Evolutionary conservation across 2,329 filamentous ascomycete species (phyloP).

Genomic region (Capronia coronata): DNA sequence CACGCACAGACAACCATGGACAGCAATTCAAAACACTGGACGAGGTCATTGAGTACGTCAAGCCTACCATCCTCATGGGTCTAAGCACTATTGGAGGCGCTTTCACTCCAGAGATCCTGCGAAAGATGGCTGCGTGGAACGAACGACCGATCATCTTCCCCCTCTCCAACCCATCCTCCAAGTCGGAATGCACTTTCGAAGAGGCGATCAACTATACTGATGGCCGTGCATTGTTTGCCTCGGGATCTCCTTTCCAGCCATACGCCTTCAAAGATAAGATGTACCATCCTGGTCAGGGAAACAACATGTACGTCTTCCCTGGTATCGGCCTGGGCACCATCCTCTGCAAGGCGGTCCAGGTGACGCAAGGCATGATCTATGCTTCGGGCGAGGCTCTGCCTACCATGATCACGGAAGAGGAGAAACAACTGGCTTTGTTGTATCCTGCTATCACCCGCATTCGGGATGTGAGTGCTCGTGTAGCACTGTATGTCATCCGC

Average conservation of each 20-base stretch:
- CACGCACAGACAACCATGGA: conserved; percentile 58
- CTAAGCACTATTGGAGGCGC: conserved; percentile 90
- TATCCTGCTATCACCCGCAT: conserved; percentile 91
- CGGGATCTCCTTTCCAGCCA: conserved; percentile 81
- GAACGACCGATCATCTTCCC: conserved; percentile 89
- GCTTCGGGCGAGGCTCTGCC: conserved; percentile 78
- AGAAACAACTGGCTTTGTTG: conserved; percentile 75
- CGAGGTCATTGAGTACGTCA: conserved; percentile 88
- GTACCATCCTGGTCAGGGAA: conserved; percentile 73
- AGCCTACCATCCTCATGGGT: conserved; percentile 90
- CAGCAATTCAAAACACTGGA: conserved; percentile 69
- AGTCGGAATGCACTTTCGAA: conserved; percentile 97
- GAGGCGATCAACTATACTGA: conserved; percentile 87
- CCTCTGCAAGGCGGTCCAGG: conserved; percentile 73
- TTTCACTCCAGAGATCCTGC: conserved; percentile 82
- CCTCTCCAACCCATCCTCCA: conserved; percentile 89
- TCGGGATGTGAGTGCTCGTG: conserved; percentile 76
- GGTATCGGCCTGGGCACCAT: conserved; percentile 92
- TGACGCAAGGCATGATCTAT: conserved; percentile 97
- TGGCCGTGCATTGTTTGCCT: conserved; percentile 86
- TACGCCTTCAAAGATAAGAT: conserved; percentile 62
- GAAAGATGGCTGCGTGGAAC: conserved; percentile 56
- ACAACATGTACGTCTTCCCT: conserved; percentile 88
- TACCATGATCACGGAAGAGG: conserved; percentile 69
- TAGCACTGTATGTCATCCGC: conserved; percentile 89